These are phyloP conservation scores for Chaetothyriales sp. DNA, from an alignment of 2,329 filamentous ascomycete genomes.

Conservation along the genomic window DNA sequence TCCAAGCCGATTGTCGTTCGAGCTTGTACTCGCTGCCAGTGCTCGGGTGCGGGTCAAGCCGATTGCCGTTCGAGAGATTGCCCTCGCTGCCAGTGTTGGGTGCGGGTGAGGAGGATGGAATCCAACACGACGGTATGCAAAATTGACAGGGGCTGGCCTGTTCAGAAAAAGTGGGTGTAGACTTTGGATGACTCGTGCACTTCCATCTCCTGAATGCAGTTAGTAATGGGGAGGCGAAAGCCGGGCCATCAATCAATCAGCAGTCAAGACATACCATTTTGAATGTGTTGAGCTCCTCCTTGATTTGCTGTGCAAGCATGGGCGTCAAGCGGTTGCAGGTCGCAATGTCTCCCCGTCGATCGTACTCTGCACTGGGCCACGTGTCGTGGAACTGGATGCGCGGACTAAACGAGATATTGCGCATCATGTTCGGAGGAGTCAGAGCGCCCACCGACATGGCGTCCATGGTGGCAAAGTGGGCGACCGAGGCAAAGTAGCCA, in stretches of 20 bases:
- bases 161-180: slow-evolving; percentile 96
- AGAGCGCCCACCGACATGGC: slow-evolving; percentile 61
- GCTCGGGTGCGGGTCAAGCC: not conserved
- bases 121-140: slow-evolving; percentile 7
- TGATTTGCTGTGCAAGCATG: slow-evolving; percentile 96
- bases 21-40: not conserved
- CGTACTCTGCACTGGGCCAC: slow-evolving; percentile 90
- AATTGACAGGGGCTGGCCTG: slow-evolving; percentile 2
- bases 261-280: slow-evolving; percentile 64
- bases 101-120: not conserved
- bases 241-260: too few species aligned
- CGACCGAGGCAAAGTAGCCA: slow-evolving; percentile 70
- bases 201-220: slow-evolving; percentile 76
- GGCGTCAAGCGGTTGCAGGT: slow-evolving; percentile 96
- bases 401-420: slow-evolving; percentile 66
- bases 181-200: slow-evolving; percentile 98
- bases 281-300: slow-evolving; percentile 97
- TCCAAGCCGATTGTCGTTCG: not conserved
- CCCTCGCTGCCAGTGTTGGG: not conserved
- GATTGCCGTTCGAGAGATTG: not conserved
- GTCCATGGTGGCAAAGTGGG: slow-evolving; percentile 56
- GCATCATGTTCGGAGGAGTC: slow-evolving; percentile 58
- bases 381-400: slow-evolving; percentile 92
- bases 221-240: slow-evolving; percentile 29
- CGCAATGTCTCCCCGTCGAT: slow-evolving; percentile 86